phyloP scores from a whole-genome alignment of 805 yeast genomes.

The Teunomyces gatunensis region DNA sequence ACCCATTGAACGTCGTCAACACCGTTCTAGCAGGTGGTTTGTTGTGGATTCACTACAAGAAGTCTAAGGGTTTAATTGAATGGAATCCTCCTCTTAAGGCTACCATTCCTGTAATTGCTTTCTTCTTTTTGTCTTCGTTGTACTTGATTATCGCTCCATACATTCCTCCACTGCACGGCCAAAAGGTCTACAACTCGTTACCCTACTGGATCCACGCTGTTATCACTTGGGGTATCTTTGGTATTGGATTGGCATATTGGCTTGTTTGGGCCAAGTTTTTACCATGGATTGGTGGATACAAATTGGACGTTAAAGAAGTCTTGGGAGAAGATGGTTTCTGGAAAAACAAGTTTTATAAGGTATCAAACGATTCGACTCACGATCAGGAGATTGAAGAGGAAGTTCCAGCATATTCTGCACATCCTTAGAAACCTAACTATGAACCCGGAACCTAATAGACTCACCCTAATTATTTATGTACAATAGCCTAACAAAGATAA shows the following conservation, averaged over 20 bases:
- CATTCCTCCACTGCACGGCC: constrained; percentile 66
- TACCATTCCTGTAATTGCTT: constrained; percentile 56
- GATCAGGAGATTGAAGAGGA: constrained; percentile 4
- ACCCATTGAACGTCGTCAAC: constrained; percentile 77
- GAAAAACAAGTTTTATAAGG: constrained; percentile 55
- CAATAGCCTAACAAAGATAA: background rate
- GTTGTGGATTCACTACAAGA: constrained; percentile 54
- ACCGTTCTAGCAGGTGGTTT: constrained; percentile 62
- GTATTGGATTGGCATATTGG: constrained; percentile 66
- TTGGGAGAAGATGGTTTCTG: constrained; percentile 70
- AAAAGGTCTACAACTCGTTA: constrained; percentile 62
- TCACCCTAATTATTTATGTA: background rate
- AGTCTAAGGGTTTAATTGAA: constrained; percentile 44
- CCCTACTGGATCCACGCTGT: constrained; percentile 83
- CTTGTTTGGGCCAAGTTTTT: constrained; percentile 55
- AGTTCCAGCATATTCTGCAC: background rate
- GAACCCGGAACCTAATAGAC: background rate
- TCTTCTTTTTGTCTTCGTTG: constrained; percentile 63
- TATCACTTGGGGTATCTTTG: constrained; percentile 76
- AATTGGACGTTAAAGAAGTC: constrained; percentile 50
- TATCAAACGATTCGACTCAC: constrained; percentile 17
- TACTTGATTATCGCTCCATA: constrained; percentile 77
- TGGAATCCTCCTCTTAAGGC: constrained; percentile 78
- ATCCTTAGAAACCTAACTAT: background rate
- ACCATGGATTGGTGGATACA: constrained; percentile 56